A percentile compares a stretch with the other conserved stretches of the same genome.
These are phyloP conservation scores for Candida ulmi DNA, from an alignment of 805 yeast species.

Conservation along the genomic window DNA sequence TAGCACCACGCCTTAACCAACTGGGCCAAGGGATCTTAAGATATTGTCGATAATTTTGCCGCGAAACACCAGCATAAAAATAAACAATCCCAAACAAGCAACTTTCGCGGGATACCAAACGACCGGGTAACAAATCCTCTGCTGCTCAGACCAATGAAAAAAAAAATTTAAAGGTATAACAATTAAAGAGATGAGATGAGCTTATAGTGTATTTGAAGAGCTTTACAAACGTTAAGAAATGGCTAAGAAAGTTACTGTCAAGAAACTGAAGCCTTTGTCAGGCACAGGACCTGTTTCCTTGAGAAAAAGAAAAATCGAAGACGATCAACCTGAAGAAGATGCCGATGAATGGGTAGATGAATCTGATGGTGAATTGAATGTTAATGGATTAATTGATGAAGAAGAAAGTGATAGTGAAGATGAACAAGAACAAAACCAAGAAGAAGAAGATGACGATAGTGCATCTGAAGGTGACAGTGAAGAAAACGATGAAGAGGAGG, in stretches of 20 bases:
- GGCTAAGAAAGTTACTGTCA: conserved; percentile 1
- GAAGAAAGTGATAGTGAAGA: conserved; percentile 2
- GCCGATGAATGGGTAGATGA: conserved; percentile 13
- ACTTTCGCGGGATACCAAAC: no score
- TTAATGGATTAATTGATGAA: conserved; percentile 12
- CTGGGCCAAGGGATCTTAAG: conserved; percentile 51
- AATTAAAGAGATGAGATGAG: conserved; percentile 1
- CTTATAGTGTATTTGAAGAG: background rate
- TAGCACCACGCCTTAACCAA: conserved; percentile 58
- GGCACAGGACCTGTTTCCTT: background rate
- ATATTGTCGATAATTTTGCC: no score
- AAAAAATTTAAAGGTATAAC: background rate
- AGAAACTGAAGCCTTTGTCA: background rate
- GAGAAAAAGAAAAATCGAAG: conserved; percentile 18
- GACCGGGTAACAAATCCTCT: no score
- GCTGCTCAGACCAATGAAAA: background rate
- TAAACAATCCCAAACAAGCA: background rate
- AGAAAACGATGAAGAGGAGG: conserved; percentile 11
- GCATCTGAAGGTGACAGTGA: conserved; percentile 7
- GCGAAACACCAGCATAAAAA: background rate
- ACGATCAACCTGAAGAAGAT: conserved; percentile 3
- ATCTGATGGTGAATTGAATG: conserved; percentile 17
- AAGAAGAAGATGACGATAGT: conserved; percentile 2
- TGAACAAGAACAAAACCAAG: no score
- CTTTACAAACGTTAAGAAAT: background rate